A percentile compares a stretch with the other conserved stretches of the same genome.
phyloP scores from a whole-genome alignment of 345 rosid genomes.

The Mangifera indica region DNA sequence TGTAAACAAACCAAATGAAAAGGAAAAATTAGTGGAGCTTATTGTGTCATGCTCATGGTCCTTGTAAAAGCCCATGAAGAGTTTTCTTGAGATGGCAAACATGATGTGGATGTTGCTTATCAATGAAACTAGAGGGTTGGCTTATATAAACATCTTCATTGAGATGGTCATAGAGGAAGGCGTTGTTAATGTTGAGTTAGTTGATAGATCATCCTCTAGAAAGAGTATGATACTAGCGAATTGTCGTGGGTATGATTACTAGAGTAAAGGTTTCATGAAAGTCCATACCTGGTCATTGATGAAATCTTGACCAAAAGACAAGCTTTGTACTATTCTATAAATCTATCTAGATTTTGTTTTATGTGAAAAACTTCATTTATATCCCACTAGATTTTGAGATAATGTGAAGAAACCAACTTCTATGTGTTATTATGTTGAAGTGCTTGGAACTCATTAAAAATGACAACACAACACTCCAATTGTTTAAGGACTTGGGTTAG shows the following conservation, averaged over 20 bases:
- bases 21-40: background rate
- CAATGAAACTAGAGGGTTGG: background rate
- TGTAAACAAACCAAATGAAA: too few relatives aligned
- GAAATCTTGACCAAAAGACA: background rate
- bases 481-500: background rate
- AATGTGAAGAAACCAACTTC: background rate
- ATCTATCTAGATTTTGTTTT: background rate
- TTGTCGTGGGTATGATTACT: too few relatives aligned
- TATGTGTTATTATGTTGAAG: background rate
- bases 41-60: background rate
- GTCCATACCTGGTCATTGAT: background rate
- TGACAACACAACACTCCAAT: background rate
- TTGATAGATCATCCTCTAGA: background rate
- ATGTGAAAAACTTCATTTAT: background rate
- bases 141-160: background rate
- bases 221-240: too few relatives aligned
- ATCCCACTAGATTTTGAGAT: background rate
- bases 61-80: background rate
- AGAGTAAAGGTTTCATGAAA: background rate
- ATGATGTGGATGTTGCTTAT: background rate
- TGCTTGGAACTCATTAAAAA: background rate
- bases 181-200: background rate
- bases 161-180: background rate
- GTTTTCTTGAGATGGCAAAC: too few relatives aligned
- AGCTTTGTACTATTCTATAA: background rate